Base-by-base conservation (phyloP, 495 filamentous ascomycete genomes). In the Trichocladium uniseriatum region DNA sequence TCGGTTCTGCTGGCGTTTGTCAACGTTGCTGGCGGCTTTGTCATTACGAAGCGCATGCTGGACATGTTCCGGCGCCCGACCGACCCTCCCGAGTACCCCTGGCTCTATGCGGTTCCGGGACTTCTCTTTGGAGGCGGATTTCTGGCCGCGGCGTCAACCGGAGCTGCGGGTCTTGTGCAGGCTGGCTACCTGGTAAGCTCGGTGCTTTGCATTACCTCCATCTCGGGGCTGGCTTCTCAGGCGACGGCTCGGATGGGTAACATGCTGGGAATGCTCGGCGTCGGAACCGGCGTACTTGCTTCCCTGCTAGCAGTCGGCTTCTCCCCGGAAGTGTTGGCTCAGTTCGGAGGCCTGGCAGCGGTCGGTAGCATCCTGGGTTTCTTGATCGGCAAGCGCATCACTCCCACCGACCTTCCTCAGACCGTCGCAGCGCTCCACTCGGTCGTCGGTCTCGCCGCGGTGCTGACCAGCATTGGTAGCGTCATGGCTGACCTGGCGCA, bases 1-100 rank as follows among this genome's bases (percentile, higher is more conserved):
- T 89, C 85, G 10, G 86, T 91, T 10, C 75, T 89, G 3, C 64
- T 91, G 35, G 85, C 86, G 7, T 91, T 87, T 58, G 83, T 88
- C 48, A 91, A 91, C 62, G 76, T 91, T 5, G 81, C 82, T 10
- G 86, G 86, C 18, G 86, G 86, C 1, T 91, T 91, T 57, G 83
- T 88, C 14, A 83, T 91, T 41, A 87, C 85, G 3, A 89, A 89
- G 65, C 80, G 86, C 55, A 91, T 91, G 86, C 73, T 91, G n/a
- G 85, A 91, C 58, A 91, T 91, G 86, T 91, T 91, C 63, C 84
- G 83, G 51, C 78, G 81, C 3, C 77, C 82, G 3, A 87, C 83
- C 16, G 86, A 91, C 61, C 86, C 84, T 37, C 79, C 83, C 1
- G 86, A 91, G 58, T 91, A 87, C 45, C 84, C 84, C 0, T 91